Base-by-base conservation (phyloP, 2,329 filamentous ascomycete species). In the Lecanicillium sp. region DNA sequence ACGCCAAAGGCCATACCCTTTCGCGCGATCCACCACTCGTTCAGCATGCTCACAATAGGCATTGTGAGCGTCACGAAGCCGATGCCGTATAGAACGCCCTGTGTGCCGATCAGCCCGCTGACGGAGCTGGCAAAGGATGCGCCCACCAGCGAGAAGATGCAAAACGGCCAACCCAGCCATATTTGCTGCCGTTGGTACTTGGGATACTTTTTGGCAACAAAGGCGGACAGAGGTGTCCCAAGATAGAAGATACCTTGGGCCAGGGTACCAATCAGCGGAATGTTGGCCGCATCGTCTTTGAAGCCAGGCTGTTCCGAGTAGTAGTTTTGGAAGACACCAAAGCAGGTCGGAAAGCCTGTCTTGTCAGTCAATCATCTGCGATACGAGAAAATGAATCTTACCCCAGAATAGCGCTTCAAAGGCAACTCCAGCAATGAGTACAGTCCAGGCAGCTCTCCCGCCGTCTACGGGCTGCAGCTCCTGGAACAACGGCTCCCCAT, bases 1-100 rank as follows among this genome's bases (percentile, higher is more conserved):
- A 66, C 37, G 3, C 63, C 62, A 48, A 63, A 66, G 1, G 64
- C 64, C 56, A 66, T 58, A 12, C 70, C 71, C 41, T 63, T 60
- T 19, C 66, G 57, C 2, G 50, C 49, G 15, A 69, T 55, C 61
- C 60, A 69, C 52, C 55, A 69, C 44, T 69, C 66, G 48, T 69
- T 64, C n/a, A 69, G 54, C 63, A 69, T 67, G 44, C 53, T 61
- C 15, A 69, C 43, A 27, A 67, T 64, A 8, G 67, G 60, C 50
- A 57, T 67, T n/a, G 61, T 62, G 48, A 69, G 58, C n/a, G 64
- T 63, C 7, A 64, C 50, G 47, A 69, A 68, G 1, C 68, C 67
- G 0, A 67, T 15, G 6, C 66, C 67, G 35, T 68, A 69, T 5
- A 63, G 54, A 1, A 69, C 57, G 5, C 67, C 67, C 49, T 69